Evolutionary conservation across 2,329 filamentous ascomycete species (phyloP).

Genomic region (Pseudopithomyces chartarum): DNA sequence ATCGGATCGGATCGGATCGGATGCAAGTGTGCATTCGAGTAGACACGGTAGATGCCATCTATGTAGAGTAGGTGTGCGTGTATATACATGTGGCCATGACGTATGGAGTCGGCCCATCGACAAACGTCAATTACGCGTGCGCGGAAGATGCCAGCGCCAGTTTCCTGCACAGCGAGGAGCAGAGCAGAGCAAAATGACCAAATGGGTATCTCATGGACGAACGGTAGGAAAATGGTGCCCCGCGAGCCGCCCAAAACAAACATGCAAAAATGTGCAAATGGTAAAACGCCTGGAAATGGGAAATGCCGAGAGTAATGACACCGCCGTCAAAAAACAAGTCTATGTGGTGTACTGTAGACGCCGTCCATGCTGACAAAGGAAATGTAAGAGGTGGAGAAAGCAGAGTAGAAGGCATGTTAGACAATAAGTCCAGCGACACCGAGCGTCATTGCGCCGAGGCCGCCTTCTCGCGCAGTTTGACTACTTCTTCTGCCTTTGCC

Average conservation of each 20-base stretch:
- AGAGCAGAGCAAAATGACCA: neutral
- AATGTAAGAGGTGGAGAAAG: neutral
- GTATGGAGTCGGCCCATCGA: too few relatives aligned
- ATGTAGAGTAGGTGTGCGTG: too few relatives aligned
- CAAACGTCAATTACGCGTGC: too few relatives aligned
- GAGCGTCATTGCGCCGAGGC: slow-evolving; percentile 25
- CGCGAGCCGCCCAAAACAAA: neutral
- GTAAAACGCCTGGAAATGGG: neutral
- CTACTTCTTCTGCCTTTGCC: slow-evolving; percentile 29
- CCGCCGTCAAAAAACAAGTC: neutral
- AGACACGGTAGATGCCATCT: too few relatives aligned
- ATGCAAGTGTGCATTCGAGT: too few relatives aligned
- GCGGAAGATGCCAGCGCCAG: too few relatives aligned
- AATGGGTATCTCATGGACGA: slow-evolving; percentile 6
- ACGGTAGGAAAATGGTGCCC: neutral
- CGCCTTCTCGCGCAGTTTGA: slow-evolving; percentile 23
- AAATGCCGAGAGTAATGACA: neutral
- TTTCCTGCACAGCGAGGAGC: neutral
- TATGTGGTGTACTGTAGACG: neutral
- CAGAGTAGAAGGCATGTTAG: slow-evolving; percentile 10
- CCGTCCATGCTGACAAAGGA: slow-evolving; percentile 9
- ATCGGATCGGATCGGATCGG: too few relatives aligned
- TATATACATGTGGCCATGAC: too few relatives aligned
- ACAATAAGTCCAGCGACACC: slow-evolving; percentile 30
- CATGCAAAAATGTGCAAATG: neutral